Percentiles rank a stretch among this genome's conserved stretches.
Conservation (phyloP, 306 rosid genomes). For the Castanospermum australe region DNA sequence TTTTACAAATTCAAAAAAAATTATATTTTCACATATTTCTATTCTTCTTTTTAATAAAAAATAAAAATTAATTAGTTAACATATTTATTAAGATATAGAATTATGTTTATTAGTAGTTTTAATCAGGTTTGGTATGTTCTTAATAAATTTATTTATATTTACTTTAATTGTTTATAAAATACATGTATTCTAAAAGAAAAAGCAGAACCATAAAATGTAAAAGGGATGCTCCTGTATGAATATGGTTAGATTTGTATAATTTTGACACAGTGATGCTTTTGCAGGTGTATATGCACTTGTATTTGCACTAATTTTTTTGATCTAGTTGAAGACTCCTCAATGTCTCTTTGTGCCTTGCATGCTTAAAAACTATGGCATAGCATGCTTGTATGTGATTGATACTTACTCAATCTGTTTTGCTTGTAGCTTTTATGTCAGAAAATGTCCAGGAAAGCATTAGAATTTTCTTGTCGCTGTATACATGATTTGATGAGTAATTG, state of each 20-base stretch:
- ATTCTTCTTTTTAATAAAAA: too few relatives aligned
- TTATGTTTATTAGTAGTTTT: background rate
- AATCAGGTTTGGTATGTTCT: background rate
- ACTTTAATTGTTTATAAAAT: too few relatives aligned
- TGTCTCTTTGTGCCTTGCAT: background rate
- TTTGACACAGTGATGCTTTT: background rate
- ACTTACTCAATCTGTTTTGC: background rate
- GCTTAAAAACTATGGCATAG: background rate
- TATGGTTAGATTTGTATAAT: background rate
- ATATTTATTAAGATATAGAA: background rate
- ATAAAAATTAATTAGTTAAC: too few relatives aligned
- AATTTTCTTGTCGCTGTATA: conserved; percentile 19
- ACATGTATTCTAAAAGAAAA: background rate
- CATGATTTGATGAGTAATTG: conserved; percentile 11
- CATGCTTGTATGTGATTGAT: background rate
- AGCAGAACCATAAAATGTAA: too few relatives aligned
- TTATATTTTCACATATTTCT: too few relatives aligned
- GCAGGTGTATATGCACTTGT: background rate
- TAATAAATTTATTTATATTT: background rate
- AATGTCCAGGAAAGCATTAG: background rate
- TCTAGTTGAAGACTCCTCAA: background rate
- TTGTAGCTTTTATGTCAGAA: conserved; percentile 9
- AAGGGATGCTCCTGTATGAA: background rate
- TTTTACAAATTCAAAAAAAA: too few relatives aligned
- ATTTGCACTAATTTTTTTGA: background rate